phyloP scores from a whole-genome alignment of 257 asterid species.

The Lycium barbarum region DNA sequence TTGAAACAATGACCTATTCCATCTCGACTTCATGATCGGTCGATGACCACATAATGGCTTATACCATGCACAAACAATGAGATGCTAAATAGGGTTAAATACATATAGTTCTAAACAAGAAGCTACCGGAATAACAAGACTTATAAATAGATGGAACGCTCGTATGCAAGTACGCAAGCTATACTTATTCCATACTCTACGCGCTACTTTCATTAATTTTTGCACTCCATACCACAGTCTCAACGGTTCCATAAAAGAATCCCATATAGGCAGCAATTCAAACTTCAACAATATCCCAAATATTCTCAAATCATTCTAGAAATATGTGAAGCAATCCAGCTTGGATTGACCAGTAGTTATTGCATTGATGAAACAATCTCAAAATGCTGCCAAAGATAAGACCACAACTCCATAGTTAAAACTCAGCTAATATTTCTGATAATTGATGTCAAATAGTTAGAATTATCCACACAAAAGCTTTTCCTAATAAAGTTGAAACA shows the following conservation, averaged over 20 bases:
- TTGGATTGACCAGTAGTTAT: background rate
- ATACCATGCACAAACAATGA: background rate
- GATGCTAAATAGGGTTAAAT: background rate
- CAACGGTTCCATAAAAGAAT: background rate
- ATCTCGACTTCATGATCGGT: conserved; percentile 15
- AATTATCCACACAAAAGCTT: background rate
- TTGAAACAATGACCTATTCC: background rate
- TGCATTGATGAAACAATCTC: background rate
- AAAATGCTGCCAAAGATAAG: background rate
- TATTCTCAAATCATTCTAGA: background rate
- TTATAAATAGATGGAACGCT: background rate
- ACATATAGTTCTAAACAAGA: background rate
- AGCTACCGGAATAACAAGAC: background rate
- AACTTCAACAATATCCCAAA: background rate
- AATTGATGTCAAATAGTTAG: background rate
- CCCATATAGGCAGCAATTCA: background rate
- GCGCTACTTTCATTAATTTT: background rate
- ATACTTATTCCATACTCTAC: background rate
- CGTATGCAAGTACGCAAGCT: background rate
- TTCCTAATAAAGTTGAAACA: background rate
- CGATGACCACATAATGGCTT: background rate
- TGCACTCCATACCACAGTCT: background rate
- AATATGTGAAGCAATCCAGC: conserved; percentile 8
- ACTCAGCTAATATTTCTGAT: background rate
- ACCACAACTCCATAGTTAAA: no score